Evolutionary conservation across 2,329 filamentous ascomycete genomes (phyloP).

Genomic region (Mycosphaerella arachidis): DNA sequence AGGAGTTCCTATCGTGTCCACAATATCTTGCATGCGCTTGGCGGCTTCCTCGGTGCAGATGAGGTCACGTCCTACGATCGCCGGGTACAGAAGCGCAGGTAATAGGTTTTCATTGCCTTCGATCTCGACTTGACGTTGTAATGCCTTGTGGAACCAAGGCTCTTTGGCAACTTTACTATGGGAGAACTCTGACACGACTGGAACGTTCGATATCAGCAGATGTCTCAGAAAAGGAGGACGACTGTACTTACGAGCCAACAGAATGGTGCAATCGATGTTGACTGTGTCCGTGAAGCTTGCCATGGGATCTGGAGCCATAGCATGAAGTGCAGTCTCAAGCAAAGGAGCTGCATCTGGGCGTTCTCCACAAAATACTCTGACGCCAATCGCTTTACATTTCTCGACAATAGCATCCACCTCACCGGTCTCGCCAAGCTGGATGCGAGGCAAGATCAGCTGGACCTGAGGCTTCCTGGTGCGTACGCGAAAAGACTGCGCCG

Average conservation of each 20-base stretch:
- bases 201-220: no score
- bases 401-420: constrained; percentile 56
- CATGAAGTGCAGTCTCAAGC: constrained; percentile 25
- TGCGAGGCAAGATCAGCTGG: constrained; percentile 57
- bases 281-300: constrained; percentile 40
- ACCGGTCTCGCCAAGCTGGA: constrained; percentile 46
- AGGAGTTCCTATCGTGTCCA: constrained; percentile 58
- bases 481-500: constrained; percentile 53
- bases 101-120: constrained; percentile 60
- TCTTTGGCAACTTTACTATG: constrained; percentile 49
- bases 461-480: constrained; percentile 57
- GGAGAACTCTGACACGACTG: constrained; percentile 65
- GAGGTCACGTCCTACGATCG: constrained; percentile 53
- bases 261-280: constrained; percentile 64
- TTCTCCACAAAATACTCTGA: constrained; percentile 31
- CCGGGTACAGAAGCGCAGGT: constrained; percentile 58
- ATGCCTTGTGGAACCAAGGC: constrained; percentile 55
- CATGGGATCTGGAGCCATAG: constrained; percentile 39
- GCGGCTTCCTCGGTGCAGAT: constrained; percentile 65
- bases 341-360: constrained; percentile 19
- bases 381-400: constrained; percentile 51
- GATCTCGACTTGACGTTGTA: constrained; percentile 60
- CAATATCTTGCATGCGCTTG: constrained; percentile 62
- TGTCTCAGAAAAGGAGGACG: no score
- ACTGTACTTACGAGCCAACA: constrained; percentile 50